A percentile compares a stretch with the other conserved stretches of the same genome.
Conservation (phyloP, 2,329 filamentous ascomycete genomes). For the Oidium heveae region DNA sequence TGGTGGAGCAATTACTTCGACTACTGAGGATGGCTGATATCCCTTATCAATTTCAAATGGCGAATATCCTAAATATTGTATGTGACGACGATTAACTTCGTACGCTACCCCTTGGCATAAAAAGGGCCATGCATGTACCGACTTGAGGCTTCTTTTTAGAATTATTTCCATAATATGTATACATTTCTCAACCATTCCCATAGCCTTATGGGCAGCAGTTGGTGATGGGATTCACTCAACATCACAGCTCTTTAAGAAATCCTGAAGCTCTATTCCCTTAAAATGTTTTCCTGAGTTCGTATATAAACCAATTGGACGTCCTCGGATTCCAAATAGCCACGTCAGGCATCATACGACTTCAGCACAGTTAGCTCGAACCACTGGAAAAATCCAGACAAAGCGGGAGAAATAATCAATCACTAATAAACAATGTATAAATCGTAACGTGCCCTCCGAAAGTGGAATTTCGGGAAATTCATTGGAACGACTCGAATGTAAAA, state of each 20-base stretch:
- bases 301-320: background rate
- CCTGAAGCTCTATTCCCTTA: background rate
- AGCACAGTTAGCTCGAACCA: background rate
- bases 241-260: background rate
- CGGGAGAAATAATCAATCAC: background rate
- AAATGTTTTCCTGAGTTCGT: background rate
- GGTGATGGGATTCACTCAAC: background rate
- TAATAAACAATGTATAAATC: background rate
- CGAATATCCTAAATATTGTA: background rate
- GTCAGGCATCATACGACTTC: background rate
- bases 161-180: background rate
- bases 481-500: background rate
- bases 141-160: background rate
- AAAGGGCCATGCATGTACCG: background rate
- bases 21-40: background rate
- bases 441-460: background rate
- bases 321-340: background rate
- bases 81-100: background rate
- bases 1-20: background rate
- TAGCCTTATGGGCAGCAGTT: background rate
- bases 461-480: background rate
- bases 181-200: constrained; percentile 1
- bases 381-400: background rate
- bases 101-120: background rate
- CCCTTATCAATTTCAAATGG: background rate